A percentile compares a stretch with the other conserved stretches of the same genome.
phyloP scores from a whole-genome alignment of 768 basidiomycete genomes.

The Mycena pura region DNA sequence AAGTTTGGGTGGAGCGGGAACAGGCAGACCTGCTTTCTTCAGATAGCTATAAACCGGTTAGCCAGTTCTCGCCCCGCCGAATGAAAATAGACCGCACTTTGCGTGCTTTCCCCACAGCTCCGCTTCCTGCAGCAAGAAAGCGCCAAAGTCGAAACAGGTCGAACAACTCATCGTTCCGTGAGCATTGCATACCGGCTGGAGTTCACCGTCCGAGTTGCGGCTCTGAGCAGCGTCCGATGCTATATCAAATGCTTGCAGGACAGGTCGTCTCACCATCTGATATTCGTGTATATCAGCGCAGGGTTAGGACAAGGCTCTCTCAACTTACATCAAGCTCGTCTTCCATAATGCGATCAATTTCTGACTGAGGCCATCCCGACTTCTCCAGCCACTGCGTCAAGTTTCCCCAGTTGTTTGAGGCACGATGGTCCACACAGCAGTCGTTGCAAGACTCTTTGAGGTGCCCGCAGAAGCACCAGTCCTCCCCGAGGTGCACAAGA shows the following conservation, averaged over 20 bases:
- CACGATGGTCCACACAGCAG: no score
- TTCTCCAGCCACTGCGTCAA: conserved; percentile 2
- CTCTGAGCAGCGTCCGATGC: not conserved
- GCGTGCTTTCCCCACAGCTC: conserved; percentile 3
- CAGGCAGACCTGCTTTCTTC: conserved; percentile 5
- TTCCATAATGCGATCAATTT: conserved; percentile 1
- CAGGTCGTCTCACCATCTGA: conserved; percentile 5
- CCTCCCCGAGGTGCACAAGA: no score
- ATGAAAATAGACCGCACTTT: not conserved
- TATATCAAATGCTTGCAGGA: not conserved
- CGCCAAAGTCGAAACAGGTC: conserved; percentile 12
- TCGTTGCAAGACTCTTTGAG: no score
- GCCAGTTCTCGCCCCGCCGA: not conserved
- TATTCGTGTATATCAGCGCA: not conserved
- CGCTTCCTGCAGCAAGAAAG: conserved; percentile 8
- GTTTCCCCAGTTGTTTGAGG: conserved; percentile 6
- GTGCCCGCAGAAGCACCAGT: no score
- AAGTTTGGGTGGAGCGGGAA: not conserved
- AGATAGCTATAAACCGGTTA: not conserved
- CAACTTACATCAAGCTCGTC: conserved; percentile 14
- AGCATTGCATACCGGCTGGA: not conserved
- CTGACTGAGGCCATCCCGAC: conserved; percentile 11
- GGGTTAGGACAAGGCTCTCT: not conserved
- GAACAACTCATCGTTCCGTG: conserved; percentile 4
- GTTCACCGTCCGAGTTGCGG: not conserved